Evolutionary conservation across 108 stramenopile genomes (phyloP).

Genomic region (Epithemia pelagica): DNA sequence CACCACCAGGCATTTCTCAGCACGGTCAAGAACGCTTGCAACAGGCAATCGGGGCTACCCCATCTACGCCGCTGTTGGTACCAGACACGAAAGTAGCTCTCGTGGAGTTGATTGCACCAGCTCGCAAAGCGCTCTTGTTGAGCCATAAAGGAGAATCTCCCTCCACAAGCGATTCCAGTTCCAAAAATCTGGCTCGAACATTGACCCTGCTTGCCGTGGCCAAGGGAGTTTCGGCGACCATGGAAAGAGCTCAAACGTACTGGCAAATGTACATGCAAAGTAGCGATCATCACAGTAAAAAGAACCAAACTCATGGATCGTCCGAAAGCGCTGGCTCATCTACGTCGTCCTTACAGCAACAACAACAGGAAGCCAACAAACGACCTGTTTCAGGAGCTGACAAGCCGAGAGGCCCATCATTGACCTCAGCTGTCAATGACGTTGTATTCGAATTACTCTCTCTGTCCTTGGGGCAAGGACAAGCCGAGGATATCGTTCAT

Average conservation of each 20-base stretch:
- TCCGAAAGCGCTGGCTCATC: conserved; percentile 31
- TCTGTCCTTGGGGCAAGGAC: conserved; percentile 43
- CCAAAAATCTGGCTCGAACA: conserved; percentile 42
- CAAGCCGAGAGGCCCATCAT: no score
- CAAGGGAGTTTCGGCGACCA: conserved; percentile 34
- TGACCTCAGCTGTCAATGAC: not conserved
- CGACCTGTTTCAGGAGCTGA: not conserved
- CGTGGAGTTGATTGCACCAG: conserved; percentile 19
- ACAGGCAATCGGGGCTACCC: conserved; percentile 43
- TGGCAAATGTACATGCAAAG: conserved; percentile 1
- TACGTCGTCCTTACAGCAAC: not conserved
- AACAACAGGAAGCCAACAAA: not conserved
- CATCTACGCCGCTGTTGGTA: conserved; percentile 19
- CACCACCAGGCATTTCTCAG: conserved; percentile 59
- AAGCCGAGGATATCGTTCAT: conserved; percentile 8
- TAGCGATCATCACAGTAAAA: no score
- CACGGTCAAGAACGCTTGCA: conserved; percentile 43
- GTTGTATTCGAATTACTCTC: conserved; percentile 26
- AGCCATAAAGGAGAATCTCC: conserved; percentile 1
- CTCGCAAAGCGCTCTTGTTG: conserved; percentile 40
- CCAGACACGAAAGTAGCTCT: conserved; percentile 9
- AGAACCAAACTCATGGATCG: conserved; percentile 31
- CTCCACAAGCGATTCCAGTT: conserved; percentile 10
- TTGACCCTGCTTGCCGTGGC: conserved; percentile 53
- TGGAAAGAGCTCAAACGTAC: not conserved